Evolutionary conservation across 768 basidiomycete genomes (phyloP).

Genomic region (Russula abietina): DNA sequence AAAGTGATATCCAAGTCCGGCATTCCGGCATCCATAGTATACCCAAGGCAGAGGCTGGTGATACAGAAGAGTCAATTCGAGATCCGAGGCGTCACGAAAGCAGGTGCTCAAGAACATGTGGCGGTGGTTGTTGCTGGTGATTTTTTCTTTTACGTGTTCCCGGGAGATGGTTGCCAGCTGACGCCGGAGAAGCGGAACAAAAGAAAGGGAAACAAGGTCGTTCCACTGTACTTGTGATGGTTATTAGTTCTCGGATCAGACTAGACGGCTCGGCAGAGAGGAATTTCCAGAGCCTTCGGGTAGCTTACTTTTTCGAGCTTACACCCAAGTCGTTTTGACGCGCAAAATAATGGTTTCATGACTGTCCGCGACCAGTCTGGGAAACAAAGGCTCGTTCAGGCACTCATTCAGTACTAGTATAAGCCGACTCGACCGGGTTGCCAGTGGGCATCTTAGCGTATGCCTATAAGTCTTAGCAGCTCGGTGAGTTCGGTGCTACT

Average conservation of each 20-base stretch:
- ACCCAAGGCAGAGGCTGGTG: background rate
- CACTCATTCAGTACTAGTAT: background rate
- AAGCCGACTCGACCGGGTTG: conserved; percentile 12
- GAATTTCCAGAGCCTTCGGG: conserved; percentile 10
- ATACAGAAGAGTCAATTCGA: background rate
- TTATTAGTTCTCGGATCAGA: background rate
- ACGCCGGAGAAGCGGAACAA: background rate
- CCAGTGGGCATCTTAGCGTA: too few species aligned
- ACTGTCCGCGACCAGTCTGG: background rate
- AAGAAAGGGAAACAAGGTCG: background rate
- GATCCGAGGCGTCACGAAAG: background rate
- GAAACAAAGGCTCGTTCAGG: conserved; percentile 2
- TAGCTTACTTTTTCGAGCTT: background rate
- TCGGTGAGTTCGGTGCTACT: too few species aligned
- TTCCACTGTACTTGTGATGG: background rate
- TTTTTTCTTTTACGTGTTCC: too few species aligned
- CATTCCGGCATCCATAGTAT: background rate
- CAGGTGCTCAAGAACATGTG: background rate
- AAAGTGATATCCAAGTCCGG: background rate
- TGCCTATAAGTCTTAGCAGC: too few species aligned
- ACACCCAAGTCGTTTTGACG: background rate
- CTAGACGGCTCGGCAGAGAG: background rate
- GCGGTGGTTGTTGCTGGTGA: background rate
- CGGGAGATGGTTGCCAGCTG: background rate
- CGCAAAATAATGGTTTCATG: conserved; percentile 2